A percentile compares a stretch with the other conserved stretches of the same genome.
These are phyloP conservation scores for Gremmenia infestans DNA, from an alignment of 2,329 filamentous ascomycete species.

Conservation along the genomic window DNA sequence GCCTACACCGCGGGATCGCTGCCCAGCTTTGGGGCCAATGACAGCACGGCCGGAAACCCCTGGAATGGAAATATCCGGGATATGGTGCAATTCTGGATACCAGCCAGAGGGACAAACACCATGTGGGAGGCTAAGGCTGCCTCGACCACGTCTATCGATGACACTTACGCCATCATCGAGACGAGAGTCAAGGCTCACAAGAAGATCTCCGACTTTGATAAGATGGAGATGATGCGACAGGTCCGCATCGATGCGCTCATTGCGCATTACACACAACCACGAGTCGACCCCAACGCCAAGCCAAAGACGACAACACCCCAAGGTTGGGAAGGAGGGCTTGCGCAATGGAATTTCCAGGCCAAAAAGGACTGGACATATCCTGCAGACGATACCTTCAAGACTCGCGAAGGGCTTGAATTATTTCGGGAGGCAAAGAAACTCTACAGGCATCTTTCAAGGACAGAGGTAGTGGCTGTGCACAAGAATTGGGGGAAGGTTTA, in stretches of 20 bases:
- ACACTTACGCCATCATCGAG: not conserved
- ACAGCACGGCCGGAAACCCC: too few relatives aligned
- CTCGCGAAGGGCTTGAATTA: too few relatives aligned
- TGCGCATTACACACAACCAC: not conserved
- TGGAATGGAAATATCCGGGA: not conserved
- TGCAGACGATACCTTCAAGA: too few relatives aligned
- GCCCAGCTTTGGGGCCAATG: too few relatives aligned
- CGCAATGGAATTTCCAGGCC: too few relatives aligned
- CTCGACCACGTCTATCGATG: not conserved
- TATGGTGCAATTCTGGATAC: not conserved
- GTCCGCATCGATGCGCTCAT: not conserved
- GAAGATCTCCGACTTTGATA: not conserved
- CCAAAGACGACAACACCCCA: not conserved
- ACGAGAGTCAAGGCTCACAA: not conserved
- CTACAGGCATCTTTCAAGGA: not conserved
- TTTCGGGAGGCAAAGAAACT: not conserved
- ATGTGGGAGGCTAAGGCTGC: not conserved
- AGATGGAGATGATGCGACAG: not conserved
- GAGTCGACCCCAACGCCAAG: not conserved
- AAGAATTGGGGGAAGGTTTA: not conserved
- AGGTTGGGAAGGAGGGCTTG: too few relatives aligned
- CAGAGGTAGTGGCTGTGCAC: not conserved
- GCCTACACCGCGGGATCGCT: too few relatives aligned
- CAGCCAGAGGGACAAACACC: not conserved
- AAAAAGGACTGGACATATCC: too few relatives aligned